Base-by-base conservation (phyloP, 805 yeast genomes). In the Zygosaccharomyces kombuchaensis region DNA sequence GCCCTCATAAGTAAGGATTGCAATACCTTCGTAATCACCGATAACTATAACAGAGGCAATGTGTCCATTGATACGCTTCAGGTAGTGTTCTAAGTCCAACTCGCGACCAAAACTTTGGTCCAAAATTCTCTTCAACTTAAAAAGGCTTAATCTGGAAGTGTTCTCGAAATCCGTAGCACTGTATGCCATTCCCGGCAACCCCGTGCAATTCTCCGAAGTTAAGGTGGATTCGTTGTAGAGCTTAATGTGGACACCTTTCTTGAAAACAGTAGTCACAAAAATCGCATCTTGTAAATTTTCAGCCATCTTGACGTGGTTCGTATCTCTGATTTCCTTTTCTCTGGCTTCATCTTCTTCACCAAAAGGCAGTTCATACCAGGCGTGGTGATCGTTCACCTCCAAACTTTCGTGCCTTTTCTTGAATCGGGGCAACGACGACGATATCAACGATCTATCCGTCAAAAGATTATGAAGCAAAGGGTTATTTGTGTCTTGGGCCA, bases 21-120 rank as follows among this genome's bases (percentile, higher is more conserved):
- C 97, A 13, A 87, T 89, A 2, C 98, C 98, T 54, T 90, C 96
- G 63, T 93, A 93, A 59, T 91, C 93, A 0, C 98, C 98, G 2
- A 91, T 87, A 10, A 93, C 76, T 12, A 93, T 81, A 9, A 93
- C 63, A 0, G 86, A 84, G 0, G 96, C 90, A 3, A 91, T 71
- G 1, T 72, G 71, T 1, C 79, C 72, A 50, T 81, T 75, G 30
- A 93, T 74, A 41, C 99, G 70, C 2, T 69, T 48, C 19, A 88
- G 66, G 59, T 90, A 93, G 52, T 78, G 81, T 0, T 78, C 75
- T 45, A 80, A 56, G 55, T 87, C 80, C n/a, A 93, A 64, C 2
- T 75, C 58, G 50, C 81, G 79, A 4, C 82, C 81, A 58, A 93
- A 93, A 2, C 96, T 87, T 54, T 82, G 84, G 49, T 88, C 84